Evolutionary conservation across 2,329 filamentous ascomycete genomes (phyloP).

Genomic region (Colletotrichum endophyticum): DNA sequence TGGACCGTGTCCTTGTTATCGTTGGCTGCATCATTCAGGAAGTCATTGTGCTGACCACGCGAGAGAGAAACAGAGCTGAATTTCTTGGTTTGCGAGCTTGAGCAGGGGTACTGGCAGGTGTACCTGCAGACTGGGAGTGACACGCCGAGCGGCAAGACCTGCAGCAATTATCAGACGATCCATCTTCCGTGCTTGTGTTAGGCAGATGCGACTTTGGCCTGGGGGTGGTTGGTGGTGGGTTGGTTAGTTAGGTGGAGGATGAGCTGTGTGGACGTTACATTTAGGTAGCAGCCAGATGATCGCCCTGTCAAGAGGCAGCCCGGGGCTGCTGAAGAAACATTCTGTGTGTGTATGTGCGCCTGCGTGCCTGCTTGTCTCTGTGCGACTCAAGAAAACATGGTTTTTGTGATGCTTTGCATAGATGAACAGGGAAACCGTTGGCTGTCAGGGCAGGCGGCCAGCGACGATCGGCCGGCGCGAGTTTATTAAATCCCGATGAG

Average conservation of each 20-base stretch:
- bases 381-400: background rate
- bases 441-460: background rate
- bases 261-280: background rate
- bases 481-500: background rate
- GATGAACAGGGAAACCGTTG: slow-evolving; percentile 5
- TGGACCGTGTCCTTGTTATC: background rate
- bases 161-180: slow-evolving; percentile 60
- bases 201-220: background rate
- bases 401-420: background rate
- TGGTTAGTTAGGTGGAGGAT: background rate
- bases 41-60: slow-evolving; percentile 7
- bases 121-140: slow-evolving; percentile 59
- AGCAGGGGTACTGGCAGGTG: slow-evolving; percentile 50
- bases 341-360: background rate
- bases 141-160: slow-evolving; percentile 50
- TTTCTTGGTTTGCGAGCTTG: slow-evolving; percentile 52
- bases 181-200: slow-evolving; percentile 58
- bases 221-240: background rate
- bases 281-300: background rate
- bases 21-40: background rate
- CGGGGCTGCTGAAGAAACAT: background rate
- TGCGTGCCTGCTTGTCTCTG: background rate
- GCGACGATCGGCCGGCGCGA: background rate
- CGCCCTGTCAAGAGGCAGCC: background rate
- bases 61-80: slow-evolving; percentile 46